Base-by-base conservation (phyloP, 768 basidiomycete species). In the Phylloporus sp. region DNA sequence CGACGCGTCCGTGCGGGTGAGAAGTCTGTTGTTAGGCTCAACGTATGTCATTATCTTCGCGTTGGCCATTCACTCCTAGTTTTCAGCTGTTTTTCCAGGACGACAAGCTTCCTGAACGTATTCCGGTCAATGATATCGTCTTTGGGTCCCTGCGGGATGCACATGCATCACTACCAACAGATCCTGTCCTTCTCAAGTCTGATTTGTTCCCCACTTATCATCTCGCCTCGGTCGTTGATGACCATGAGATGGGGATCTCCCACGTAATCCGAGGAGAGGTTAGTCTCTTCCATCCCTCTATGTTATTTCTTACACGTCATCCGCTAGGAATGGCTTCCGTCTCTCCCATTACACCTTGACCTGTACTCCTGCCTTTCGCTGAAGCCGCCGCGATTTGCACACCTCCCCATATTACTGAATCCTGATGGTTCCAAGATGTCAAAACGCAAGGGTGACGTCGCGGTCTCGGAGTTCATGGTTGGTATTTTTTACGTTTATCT, bases 141-240 rank as follows among this genome's bases (percentile, higher is more conserved):
- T 95, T 94, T 63, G 88, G 89, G 2, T 64, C 73, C 24, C 65
- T 89, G 32, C 81, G 76, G 55, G 91, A 91, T 65, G 84, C 87
- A 0, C 86, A 88, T 60, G 80, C 80, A 11, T 91, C 88, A 1
- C 69, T 90, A 5, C 82, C 86, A 2, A 95, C 92, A 3, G 97
- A 99, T 64, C 92, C 94, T 22, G 81, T 98, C 40, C 73, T 98
- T 4, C 75, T 98, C 54, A 98, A 99, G 68, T 86, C 89, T 1
- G 97, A 99, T 66, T 73, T 82, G 2, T 95, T 88, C 66, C 97
- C 97, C 6, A 98, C 95, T 0, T 99, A 99, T 65, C 97, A 98
- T 57, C 79, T 99, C 5, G 95, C 97, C 0, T 94, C 86, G 20
- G 91, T 98, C 0, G 91, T 95, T 0, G 97, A 99, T 59, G 97